Evolutionary conservation across 1,139 yeast genomes (phyloP), one percentile per base, ranked within the genome.

Genomic region (Petasospora fabianii): DNA sequence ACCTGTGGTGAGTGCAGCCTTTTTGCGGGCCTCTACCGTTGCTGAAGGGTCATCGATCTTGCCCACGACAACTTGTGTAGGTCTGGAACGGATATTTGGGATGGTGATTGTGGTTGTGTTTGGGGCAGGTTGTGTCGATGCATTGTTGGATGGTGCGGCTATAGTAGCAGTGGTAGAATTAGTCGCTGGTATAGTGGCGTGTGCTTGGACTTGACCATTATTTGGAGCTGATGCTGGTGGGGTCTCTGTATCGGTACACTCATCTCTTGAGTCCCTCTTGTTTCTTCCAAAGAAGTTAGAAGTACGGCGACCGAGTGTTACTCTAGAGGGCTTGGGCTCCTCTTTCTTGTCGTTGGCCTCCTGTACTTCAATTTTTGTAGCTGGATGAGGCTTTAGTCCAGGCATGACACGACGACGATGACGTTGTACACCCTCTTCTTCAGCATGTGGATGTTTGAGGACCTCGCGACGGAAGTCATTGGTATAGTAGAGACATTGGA

Each of bases 401-500:
- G 59, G 51, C 47, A 70, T 66, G 11, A 54, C 51, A 14, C 61
- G 50, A 48, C 71, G 74, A 19, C 72, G 22, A 20, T 6, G 22
- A 20, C 22, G 22, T 11, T 13, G 26, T n/a, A n/a, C n/a, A 11
- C 13, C 12, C 26, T 22, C 12, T 2, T 54, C 50, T 28, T 56
- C 59, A 29, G 64, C 53, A 3, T 43, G 44, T 2, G 82, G 80
- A 47, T 70, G 68, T 21, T 64, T 60, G 32, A 80, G 56, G 6
- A 92, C 65, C 37, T 73, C 71, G 20, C 69, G 65, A 34, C 97
- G 71, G 53, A 92, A 87, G 20, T 71, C 73, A 32, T 75, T 75
- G 2, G 92, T 73, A 60, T 84, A 82, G 65, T 76, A 92, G 17
- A 92, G 72, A 52, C 96, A 87, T 60, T 92, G 98, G 21, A 92